A percentile compares a stretch with the other conserved stretches of the same genome.
Conservation (phyloP, 2,329 filamentous ascomycete species). For the Penicillium sp. region DNA sequence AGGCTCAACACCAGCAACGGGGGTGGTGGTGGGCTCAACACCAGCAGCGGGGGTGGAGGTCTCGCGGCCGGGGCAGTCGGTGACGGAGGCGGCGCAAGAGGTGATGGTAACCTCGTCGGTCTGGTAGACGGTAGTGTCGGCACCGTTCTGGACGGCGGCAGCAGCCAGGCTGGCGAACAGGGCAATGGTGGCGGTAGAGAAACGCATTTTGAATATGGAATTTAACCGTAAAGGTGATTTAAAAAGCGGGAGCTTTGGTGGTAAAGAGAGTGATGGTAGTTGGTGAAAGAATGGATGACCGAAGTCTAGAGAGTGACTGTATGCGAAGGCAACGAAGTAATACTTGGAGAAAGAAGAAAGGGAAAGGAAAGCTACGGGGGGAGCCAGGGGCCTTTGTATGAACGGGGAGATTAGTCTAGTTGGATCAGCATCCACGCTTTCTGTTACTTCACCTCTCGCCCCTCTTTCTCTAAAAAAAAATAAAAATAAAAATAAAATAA, state of each 20-base stretch:
- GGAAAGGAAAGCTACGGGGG: constrained; percentile 28
- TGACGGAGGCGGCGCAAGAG: constrained; percentile 63
- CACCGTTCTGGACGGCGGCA: constrained; percentile 42
- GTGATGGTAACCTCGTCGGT: constrained; percentile 66
- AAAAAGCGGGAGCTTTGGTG: constrained; percentile 26
- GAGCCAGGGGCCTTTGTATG: constrained; percentile 41
- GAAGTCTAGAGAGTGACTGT: constrained; percentile 45
- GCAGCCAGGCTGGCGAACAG: constrained; percentile 47
- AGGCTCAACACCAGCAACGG: constrained; percentile 14
- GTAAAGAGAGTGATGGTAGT: constrained; percentile 36
- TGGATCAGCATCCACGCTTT: constrained; percentile 28
- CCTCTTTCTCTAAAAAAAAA: constrained; percentile 17
- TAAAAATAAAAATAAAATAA: constrained; percentile 3
- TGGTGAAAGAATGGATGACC: constrained; percentile 50
- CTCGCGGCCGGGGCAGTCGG: constrained; percentile 57
- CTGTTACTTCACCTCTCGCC: not conserved
- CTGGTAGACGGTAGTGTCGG: constrained; percentile 57
- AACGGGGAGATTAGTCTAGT: constrained; percentile 43
- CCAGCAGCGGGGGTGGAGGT: constrained; percentile 12
- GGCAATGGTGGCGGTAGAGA: constrained; percentile 45
- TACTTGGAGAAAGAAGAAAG: constrained; percentile 35
- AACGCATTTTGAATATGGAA: constrained; percentile 48
- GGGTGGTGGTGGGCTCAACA: constrained; percentile 21
- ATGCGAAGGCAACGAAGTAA: constrained; percentile 38
- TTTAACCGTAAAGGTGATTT: constrained; percentile 39